These are phyloP conservation scores for Ceratocystis cubensis DNA, from an alignment of 2,329 filamentous ascomycete genomes.

Conservation along the genomic window DNA sequence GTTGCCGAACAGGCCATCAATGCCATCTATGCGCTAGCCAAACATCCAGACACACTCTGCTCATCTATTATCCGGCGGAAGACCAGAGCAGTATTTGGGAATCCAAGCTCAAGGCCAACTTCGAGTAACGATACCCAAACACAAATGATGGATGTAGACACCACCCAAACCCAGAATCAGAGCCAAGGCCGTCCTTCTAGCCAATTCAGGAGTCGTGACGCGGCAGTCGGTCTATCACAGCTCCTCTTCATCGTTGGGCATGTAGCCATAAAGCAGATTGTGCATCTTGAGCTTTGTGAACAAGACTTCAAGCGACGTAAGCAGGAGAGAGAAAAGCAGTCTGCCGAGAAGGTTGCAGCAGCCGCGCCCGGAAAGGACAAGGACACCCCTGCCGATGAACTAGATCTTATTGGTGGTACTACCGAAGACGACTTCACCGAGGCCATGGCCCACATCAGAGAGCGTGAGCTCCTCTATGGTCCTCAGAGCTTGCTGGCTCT, in stretches of 20 bases:
- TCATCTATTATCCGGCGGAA: slow-evolving; percentile 82
- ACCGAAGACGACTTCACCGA: slow-evolving; percentile 89
- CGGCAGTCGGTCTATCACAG: slow-evolving; percentile 70
- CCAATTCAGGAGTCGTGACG: slow-evolving; percentile 36
- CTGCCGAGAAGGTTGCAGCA: slow-evolving; percentile 34
- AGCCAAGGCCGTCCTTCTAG: slow-evolving; percentile 34
- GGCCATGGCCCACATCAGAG: slow-evolving; percentile 70
- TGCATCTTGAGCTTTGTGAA: slow-evolving; percentile 94
- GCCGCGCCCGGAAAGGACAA: slow-evolving; percentile 37
- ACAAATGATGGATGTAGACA: slow-evolving; percentile 24
- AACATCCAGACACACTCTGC: slow-evolving; percentile 85
- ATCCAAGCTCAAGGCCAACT: slow-evolving; percentile 28
- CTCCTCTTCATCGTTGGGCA: slow-evolving; percentile 91
- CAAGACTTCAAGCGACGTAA: slow-evolving; percentile 96
- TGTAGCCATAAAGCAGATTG: slow-evolving; percentile 96
- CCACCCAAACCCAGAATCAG: slow-evolving; percentile 25
- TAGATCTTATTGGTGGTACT: slow-evolving; percentile 92
- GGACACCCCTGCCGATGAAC: slow-evolving; percentile 66
- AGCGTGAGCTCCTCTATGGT: slow-evolving; percentile 72
- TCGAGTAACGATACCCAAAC: slow-evolving; percentile 29
- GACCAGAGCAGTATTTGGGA: slow-evolving; percentile 64
- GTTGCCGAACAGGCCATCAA: slow-evolving; percentile 92
- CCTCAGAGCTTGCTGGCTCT: slow-evolving; percentile 72
- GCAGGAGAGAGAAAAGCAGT: slow-evolving; percentile 67
- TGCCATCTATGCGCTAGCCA: slow-evolving; percentile 86